phyloP scores from a whole-genome alignment of 140 eudicot genomes.

The Oenanthe javanica region DNA sequence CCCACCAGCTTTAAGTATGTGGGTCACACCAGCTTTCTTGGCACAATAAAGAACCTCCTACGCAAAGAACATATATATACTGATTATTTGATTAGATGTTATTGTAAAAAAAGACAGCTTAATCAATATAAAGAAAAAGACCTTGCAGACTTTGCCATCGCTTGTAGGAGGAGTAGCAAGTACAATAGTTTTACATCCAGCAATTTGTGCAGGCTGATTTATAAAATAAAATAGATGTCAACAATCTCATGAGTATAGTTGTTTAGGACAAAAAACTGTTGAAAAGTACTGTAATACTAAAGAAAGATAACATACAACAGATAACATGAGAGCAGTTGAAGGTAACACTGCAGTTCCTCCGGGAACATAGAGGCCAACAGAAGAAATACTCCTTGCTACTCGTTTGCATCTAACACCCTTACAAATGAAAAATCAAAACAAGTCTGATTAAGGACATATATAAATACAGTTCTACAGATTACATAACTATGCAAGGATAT shows the following conservation, averaged over 20 bases:
- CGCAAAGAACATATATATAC: slow-evolving; percentile 2
- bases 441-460: not conserved
- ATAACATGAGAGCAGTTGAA: slow-evolving; percentile 98
- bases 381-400: slow-evolving; percentile 82
- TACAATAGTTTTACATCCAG: slow-evolving; percentile 93
- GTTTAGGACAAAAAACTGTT: not conserved
- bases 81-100: not conserved
- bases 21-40: slow-evolving; percentile 98
- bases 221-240: slow-evolving; percentile 22
- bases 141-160: slow-evolving; percentile 97
- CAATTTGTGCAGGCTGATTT: slow-evolving; percentile 91
- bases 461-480: not conserved
- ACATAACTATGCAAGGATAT: slow-evolving; percentile 2
- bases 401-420: slow-evolving; percentile 99
- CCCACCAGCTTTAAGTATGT: slow-evolving; percentile 99
- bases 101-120: not conserved
- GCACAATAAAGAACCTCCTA: slow-evolving; percentile 98
- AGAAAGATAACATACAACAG: slow-evolving; percentile 49
- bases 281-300: slow-evolving; percentile 4
- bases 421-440: slow-evolving; percentile 10
- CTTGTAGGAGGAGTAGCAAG: slow-evolving; percentile 96
- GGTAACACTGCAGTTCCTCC: slow-evolving; percentile 99
- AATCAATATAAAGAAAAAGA: slow-evolving; percentile 23
- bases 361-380: slow-evolving; percentile 99
- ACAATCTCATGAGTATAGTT: not conserved